Conservation (phyloP, 768 basidiomycete genomes). For the Dacryopinax spathularia region DNA sequence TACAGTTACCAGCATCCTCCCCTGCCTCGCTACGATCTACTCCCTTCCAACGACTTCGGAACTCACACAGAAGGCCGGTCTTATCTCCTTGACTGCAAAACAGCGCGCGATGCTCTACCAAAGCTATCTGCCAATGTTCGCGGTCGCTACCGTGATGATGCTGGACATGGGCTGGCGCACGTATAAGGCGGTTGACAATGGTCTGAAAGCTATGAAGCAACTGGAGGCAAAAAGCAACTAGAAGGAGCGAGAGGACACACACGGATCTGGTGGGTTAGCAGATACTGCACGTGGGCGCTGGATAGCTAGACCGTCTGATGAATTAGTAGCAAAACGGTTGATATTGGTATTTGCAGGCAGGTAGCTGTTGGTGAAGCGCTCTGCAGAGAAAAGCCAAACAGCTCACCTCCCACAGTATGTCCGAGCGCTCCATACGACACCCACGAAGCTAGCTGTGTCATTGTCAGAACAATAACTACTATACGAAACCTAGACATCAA, state of each 20-base stretch:
- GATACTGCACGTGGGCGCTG: too few relatives aligned
- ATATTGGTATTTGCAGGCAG: background rate
- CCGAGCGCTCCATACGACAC: background rate
- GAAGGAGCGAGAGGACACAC: too few relatives aligned
- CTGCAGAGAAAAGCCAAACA: background rate
- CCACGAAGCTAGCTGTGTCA: background rate
- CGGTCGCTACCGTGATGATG: slow-evolving; percentile 56
- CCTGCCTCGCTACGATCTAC: slow-evolving; percentile 50
- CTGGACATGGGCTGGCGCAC: slow-evolving; percentile 42
- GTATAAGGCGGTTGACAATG: background rate
- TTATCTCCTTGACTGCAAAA: slow-evolving; percentile 30
- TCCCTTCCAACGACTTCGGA: slow-evolving; percentile 32
- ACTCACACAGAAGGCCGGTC: slow-evolving; percentile 16
- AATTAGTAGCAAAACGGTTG: background rate
- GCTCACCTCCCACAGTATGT: background rate
- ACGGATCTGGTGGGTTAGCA: too few relatives aligned
- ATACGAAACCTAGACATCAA: background rate
- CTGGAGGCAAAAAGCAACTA: background rate
- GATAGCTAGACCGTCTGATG: too few relatives aligned
- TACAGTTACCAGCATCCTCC: slow-evolving; percentile 60
- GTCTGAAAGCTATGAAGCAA: background rate
- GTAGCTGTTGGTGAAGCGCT: background rate
- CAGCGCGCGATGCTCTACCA: slow-evolving; percentile 48
- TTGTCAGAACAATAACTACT: background rate
- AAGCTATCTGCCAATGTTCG: slow-evolving; percentile 62